A percentile compares a stretch with the other conserved stretches of the same genome.
These are phyloP conservation scores for Bothriochloa decipiens DNA, from an alignment of 176 grass and related monocot genomes.

Conservation along the genomic window DNA sequence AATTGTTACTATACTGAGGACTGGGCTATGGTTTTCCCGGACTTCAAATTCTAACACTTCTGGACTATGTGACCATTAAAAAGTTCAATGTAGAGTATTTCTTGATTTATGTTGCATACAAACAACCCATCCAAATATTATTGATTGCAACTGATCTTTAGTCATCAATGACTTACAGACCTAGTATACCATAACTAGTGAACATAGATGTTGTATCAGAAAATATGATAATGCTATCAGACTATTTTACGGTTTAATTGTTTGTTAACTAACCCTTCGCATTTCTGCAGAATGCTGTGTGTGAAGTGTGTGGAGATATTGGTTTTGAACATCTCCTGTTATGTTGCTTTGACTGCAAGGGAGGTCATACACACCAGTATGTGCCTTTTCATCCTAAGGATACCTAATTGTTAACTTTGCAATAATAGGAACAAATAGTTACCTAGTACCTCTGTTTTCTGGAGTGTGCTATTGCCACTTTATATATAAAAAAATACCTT, in stretches of 20 bases:
- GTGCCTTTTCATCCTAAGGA: conserved; percentile 3
- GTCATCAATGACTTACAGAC: not conserved
- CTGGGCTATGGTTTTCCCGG: not conserved
- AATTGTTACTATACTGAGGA: not conserved
- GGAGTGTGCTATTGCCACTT: not conserved
- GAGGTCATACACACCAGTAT: conserved; percentile 42
- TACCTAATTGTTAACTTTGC: not conserved
- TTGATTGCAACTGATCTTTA: not conserved
- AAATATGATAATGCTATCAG: not conserved
- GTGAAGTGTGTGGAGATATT: conserved; percentile 44
- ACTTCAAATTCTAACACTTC: not conserved
- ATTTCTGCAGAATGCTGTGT: conserved; percentile 45
- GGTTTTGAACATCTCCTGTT: conserved; percentile 39
- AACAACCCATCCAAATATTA: not conserved
- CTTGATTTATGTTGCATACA: not conserved
- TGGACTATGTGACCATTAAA: not conserved
- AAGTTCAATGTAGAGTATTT: not conserved
- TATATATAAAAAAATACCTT: not conserved
- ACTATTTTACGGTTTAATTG: not conserved
- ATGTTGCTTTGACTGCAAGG: conserved; percentile 35
- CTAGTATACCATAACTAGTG: not conserved
- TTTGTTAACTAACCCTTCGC: not conserved
- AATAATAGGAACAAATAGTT: conserved; percentile 1
- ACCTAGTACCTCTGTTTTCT: conserved; percentile 14
- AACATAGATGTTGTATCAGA: not conserved